These are phyloP conservation scores for Leucocoprinus birnbaumii DNA, from an alignment of 768 basidiomycete species.

Conservation along the genomic window DNA sequence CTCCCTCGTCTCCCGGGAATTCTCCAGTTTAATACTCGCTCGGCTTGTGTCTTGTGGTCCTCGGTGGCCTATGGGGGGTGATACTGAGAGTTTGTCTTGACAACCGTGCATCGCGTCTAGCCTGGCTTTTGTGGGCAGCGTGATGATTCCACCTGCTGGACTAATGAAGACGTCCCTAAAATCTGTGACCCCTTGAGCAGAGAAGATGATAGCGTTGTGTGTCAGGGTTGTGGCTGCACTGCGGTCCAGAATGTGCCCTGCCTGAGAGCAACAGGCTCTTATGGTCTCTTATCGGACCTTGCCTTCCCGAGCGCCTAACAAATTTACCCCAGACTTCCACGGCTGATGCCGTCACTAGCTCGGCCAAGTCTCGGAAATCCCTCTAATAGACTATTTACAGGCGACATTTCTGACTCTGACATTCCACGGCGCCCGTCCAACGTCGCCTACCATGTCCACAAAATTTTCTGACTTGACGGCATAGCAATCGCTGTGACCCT, in stretches of 20 bases:
- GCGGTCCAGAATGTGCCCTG: not conserved
- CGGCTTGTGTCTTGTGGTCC: not conserved
- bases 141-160: not conserved
- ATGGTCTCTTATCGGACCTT: not conserved
- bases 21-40: not conserved
- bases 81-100: not conserved
- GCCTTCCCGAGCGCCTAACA: not conserved
- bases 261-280: not conserved
- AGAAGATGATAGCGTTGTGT: not conserved
- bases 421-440: too few relatives aligned
- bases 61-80: not conserved
- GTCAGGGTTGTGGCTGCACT: slow-evolving; percentile 1
- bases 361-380: not conserved
- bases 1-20: not conserved
- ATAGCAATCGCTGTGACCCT: not conserved
- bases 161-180: slow-evolving; percentile 1
- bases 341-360: not conserved
- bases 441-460: too few relatives aligned
- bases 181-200: not conserved
- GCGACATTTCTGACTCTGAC: too few relatives aligned
- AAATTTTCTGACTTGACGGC: too few relatives aligned
- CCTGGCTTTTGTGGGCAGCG: not conserved
- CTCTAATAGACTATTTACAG: not conserved
- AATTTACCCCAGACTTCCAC: not conserved
- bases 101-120: slow-evolving; percentile 1